Base-by-base conservation (phyloP, 176 grass and related monocot genomes). In the Olyra latifolia region DNA sequence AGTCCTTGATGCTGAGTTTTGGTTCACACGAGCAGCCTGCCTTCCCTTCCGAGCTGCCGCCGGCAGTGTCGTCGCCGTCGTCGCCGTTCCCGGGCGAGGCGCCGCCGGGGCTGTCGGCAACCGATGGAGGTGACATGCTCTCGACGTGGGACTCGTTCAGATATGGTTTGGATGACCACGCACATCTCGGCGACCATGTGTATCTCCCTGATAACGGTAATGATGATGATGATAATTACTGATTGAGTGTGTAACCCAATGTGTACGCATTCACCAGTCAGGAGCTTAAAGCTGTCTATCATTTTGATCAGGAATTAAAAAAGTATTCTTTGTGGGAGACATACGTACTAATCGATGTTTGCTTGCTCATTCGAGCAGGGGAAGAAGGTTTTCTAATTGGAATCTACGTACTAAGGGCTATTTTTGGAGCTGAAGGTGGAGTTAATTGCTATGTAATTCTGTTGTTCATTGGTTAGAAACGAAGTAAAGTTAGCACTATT, bases 1-100 rank as follows among this genome's bases (percentile, higher is more conserved):
- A 70, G 4, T 76, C 45, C 40, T 47, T 84, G 77, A 89, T 85
- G 77, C 77, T 89, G 38, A 85, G 77, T 71, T 89, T 89, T 63
- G 77, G 52, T 77, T 71, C 82, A 22, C 77, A 61, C 7, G 71
- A 89, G 14, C 71, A 45, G 3, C 58, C 66, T 12, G 38, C 12
- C 46, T 76, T 81, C 64, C 64, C n/a, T 6, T 63, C 87, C 41
- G 82, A 85, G 64, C 66, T 48, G 67, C 41, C 79, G 32, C 23
- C 10, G 46, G n/a, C 58, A 25, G 29, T 35, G 22, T 42, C 47
- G 13, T 27, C 62, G 32, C 4, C 54, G 9, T 59, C 80, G 68
- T 3, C 13, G 13, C 32, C 82, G 20, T 74, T 84, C 53, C 44
- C 80, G 15, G 28, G 42, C 11, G 67, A 59, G 39, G 41, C 29